These are phyloP conservation scores for Phytophthora pluvialis DNA, from an alignment of 352 stramenopile genomes.

Conservation along the genomic window DNA sequence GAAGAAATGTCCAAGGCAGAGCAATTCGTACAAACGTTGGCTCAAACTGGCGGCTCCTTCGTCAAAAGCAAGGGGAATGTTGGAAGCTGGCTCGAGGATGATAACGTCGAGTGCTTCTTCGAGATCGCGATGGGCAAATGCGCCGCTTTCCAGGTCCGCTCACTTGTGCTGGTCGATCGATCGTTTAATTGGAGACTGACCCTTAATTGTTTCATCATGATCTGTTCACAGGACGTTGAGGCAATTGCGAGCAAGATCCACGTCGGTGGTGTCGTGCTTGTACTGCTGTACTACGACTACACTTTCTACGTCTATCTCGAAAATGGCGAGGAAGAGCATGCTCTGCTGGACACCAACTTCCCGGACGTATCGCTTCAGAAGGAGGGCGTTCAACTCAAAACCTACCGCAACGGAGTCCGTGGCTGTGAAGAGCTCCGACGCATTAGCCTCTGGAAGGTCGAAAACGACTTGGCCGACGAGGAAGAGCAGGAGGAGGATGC, in stretches of 20 bases:
- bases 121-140: conserved; percentile 87
- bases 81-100: conserved; percentile 90
- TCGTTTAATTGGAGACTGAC: background rate
- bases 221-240: conserved; percentile 84
- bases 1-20: conserved; percentile 86
- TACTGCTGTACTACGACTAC: conserved; percentile 93
- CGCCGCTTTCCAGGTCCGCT: conserved; percentile 58
- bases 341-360: conserved; percentile 94
- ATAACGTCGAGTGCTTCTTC: conserved; percentile 93
- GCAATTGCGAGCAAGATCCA: conserved; percentile 95
- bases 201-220: background rate
- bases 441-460: conserved; percentile 83
- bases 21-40: conserved; percentile 77
- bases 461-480: conserved; percentile 66
- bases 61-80: conserved; percentile 60
- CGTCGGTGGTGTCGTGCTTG: conserved; percentile 90
- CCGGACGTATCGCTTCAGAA: conserved; percentile 93
- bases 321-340: conserved; percentile 89
- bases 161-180: background rate
- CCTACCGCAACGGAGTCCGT: conserved; percentile 72
- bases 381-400: conserved; percentile 85
- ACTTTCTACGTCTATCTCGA: conserved; percentile 93
- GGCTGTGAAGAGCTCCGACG: conserved; percentile 73
- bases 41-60: conserved; percentile 53
- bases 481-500: conserved; percentile 52